A percentile compares a stretch with the other conserved stretches of the same genome.
These are phyloP conservation scores for Boletales sp. DNA, from an alignment of 768 basidiomycete species.

Conservation along the genomic window DNA sequence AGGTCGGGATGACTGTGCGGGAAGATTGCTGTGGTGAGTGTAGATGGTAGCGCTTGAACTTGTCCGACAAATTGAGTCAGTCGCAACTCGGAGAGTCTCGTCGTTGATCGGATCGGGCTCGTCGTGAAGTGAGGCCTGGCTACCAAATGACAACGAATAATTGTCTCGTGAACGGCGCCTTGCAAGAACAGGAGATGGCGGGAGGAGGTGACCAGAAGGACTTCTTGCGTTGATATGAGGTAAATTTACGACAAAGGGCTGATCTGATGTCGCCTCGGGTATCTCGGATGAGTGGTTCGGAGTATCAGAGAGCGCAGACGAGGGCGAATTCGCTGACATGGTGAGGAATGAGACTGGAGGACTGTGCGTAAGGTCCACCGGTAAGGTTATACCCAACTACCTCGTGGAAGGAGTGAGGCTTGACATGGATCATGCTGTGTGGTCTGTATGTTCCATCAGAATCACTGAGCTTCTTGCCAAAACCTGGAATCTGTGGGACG, in stretches of 20 bases:
- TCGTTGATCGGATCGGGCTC: slow-evolving; percentile 13
- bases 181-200: slow-evolving; percentile 9
- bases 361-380: too few relatives aligned
- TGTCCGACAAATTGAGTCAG: background rate
- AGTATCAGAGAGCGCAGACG: background rate
- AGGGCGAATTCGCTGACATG: slow-evolving; percentile 9
- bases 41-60: background rate
- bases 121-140: slow-evolving; percentile 12
- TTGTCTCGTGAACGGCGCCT: slow-evolving; percentile 8
- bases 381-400: too few relatives aligned
- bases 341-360: too few relatives aligned
- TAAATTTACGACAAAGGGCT: slow-evolving; percentile 9
- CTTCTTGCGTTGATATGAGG: slow-evolving; percentile 2
- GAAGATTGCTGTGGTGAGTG: background rate
- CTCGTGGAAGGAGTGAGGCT: too few relatives aligned
- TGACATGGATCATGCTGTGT: too few relatives aligned
- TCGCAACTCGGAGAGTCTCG: background rate
- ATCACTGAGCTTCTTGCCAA: too few relatives aligned
- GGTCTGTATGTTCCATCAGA: too few relatives aligned
- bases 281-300: background rate
- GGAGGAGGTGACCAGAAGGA: slow-evolving; percentile 17
- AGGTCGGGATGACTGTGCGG: too few relatives aligned
- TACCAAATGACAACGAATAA: slow-evolving; percentile 4
- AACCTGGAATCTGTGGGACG: too few relatives aligned
- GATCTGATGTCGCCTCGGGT: background rate